phyloP scores from a whole-genome alignment of 345 rosid genomes.

The Stellera chamaejasme region DNA sequence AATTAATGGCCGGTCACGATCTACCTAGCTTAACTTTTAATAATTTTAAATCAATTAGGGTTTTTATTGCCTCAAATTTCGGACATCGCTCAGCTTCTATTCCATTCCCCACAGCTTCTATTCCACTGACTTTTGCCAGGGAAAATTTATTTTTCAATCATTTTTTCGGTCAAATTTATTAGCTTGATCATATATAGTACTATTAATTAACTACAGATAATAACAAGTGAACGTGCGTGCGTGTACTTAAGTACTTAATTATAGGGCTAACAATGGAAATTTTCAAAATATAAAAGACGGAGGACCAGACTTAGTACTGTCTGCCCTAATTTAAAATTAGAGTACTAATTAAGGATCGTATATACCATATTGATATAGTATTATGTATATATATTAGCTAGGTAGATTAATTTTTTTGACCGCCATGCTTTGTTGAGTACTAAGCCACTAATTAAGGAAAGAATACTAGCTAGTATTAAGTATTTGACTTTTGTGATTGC shows the following conservation, averaged over 20 bases:
- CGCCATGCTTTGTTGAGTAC: no score
- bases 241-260: conserved; percentile 3
- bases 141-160: conserved; percentile 3
- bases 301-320: no score
- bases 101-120: conserved; percentile 95
- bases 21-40: conserved; percentile 13
- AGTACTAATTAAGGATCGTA: no score
- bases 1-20: conserved; percentile 2
- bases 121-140: conserved; percentile 79
- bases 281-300: no score
- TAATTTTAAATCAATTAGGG: conserved; percentile 21
- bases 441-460: no score
- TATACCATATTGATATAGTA: no score
- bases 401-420: no score
- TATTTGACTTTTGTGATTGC: no score
- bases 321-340: no score
- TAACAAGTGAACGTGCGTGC: conserved; percentile 10
- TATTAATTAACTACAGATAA: neutral
- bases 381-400: no score
- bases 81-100: conserved; percentile 62
- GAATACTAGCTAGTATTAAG: no score
- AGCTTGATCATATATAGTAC: no score
- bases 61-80: conserved; percentile 33
- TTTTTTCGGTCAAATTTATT: neutral
- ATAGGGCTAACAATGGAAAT: neutral